A percentile compares a stretch with the other conserved stretches of the same genome.
phyloP scores from a whole-genome alignment of 495 filamentous ascomycete species.

The Neurospora discreta region DNA sequence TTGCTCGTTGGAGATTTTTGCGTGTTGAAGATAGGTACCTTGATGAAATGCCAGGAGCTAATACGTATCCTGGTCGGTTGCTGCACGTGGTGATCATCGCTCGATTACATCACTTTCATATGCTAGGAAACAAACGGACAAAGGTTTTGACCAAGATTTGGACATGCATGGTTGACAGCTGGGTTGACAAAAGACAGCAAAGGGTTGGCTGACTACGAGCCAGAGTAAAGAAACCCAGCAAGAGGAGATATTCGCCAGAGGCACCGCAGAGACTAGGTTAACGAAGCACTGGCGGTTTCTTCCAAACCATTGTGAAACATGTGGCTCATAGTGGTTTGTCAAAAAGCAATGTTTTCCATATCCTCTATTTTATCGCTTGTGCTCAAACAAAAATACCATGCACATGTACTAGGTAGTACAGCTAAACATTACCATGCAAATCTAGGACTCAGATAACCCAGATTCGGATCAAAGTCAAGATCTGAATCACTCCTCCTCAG shows the following conservation, averaged over 20 bases:
- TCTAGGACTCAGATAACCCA: not conserved
- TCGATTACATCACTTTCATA: not conserved
- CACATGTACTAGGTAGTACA: not conserved
- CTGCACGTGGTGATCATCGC: not conserved
- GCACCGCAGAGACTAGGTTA: no score
- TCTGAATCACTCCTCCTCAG: conserved; percentile 7
- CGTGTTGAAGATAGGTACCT: not conserved
- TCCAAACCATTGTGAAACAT: not conserved
- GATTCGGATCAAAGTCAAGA: not conserved
- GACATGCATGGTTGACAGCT: no score
- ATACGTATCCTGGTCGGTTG: not conserved
- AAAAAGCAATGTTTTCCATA: not conserved
- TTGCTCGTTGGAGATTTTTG: not conserved
- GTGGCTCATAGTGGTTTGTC: not conserved
- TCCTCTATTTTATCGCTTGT: not conserved
- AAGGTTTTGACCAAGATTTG: not conserved
- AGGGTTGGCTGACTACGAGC: not conserved
- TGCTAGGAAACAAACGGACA: not conserved
- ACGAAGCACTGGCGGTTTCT: no score
- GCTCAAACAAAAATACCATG: not conserved
- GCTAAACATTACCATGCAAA: not conserved
- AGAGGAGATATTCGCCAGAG: no score
- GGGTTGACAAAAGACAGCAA: no score
- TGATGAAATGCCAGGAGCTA: not conserved
- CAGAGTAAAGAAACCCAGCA: not conserved